Conservation (phyloP, 495 filamentous ascomycete genomes). For the Penicillium ucsense region DNA sequence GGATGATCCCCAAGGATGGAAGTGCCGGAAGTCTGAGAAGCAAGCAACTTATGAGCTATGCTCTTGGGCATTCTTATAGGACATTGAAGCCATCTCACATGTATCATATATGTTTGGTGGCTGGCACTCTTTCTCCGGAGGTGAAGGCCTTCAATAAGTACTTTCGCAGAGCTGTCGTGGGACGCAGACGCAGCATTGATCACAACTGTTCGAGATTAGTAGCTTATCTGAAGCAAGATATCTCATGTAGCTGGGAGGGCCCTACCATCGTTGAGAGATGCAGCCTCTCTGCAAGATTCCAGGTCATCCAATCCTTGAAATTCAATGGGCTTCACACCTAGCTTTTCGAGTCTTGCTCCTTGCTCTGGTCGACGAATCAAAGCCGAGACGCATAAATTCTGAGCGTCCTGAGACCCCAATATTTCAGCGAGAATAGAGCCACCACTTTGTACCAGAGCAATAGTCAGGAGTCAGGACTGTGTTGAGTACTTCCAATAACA, state of each 20-base stretch:
- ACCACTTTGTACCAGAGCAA: background rate
- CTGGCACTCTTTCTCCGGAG: background rate
- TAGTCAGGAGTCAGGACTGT: background rate
- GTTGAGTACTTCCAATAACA: background rate
- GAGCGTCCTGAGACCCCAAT: background rate
- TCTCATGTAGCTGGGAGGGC: no score
- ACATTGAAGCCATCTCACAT: background rate
- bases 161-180: background rate
- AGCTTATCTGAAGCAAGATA: no score
- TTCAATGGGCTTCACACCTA: background rate
- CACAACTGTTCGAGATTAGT: background rate
- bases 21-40: background rate
- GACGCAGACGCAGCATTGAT: background rate
- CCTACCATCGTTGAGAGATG: background rate
- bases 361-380: background rate
- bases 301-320: background rate
- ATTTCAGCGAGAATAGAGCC: background rate
- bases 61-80: no score
- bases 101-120: background rate
- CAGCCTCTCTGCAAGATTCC: background rate
- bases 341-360: background rate
- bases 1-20: background rate
- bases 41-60: no score
- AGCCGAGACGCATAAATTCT: background rate
- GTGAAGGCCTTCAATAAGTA: background rate